Evolutionary conservation across 1,139 yeast genomes (phyloP).

Genomic region (Diutina ranongensis): DNA sequence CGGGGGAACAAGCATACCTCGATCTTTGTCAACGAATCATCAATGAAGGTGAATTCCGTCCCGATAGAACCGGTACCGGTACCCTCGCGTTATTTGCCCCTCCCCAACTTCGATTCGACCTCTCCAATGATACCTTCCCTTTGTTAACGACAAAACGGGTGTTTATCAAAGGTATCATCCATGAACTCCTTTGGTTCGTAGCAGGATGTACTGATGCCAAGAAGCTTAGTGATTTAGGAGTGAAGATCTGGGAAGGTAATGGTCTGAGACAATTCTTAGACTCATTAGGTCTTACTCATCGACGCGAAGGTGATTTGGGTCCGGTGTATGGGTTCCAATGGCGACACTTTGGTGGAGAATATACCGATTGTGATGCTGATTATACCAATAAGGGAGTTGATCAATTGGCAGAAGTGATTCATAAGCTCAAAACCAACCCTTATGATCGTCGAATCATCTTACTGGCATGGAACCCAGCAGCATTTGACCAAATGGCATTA

Average conservation of each 20-base stretch:
- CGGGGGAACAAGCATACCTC: slow-evolving; percentile 76
- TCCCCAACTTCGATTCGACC: slow-evolving; percentile 79
- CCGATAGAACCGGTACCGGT: slow-evolving; percentile 97
- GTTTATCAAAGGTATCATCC: slow-evolving; percentile 77
- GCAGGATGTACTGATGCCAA: slow-evolving; percentile 85
- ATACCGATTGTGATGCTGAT: slow-evolving; percentile 75
- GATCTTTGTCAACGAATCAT: slow-evolving; percentile 72
- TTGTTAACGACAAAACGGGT: slow-evolving; percentile 87
- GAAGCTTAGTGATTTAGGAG: slow-evolving; percentile 66
- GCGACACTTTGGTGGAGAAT: slow-evolving; percentile 97
- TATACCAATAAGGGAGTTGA: slow-evolving; percentile 84
- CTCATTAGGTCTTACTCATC: slow-evolving; percentile 61
- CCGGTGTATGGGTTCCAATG: slow-evolving; percentile 99
- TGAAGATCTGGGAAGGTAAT: slow-evolving; percentile 97
- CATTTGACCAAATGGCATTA: slow-evolving; percentile 83
- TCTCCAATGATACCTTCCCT: slow-evolving; percentile 68
- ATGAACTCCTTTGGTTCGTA: slow-evolving; percentile 88
- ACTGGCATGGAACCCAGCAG: slow-evolving; percentile 99
- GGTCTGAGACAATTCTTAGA: slow-evolving; percentile 93
- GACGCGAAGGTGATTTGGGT: slow-evolving; percentile 91
- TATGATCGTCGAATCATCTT: slow-evolving; percentile 87
- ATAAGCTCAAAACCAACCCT: slow-evolving; percentile 76
- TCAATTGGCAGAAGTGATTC: slow-evolving; percentile 71
- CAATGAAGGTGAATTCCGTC: slow-evolving; percentile 76
- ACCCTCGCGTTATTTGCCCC: slow-evolving; percentile 88